These are phyloP conservation scores for Amborella trichopoda DNA, from an alignment of 164 flowering plant species.

Conservation along the genomic window DNA sequence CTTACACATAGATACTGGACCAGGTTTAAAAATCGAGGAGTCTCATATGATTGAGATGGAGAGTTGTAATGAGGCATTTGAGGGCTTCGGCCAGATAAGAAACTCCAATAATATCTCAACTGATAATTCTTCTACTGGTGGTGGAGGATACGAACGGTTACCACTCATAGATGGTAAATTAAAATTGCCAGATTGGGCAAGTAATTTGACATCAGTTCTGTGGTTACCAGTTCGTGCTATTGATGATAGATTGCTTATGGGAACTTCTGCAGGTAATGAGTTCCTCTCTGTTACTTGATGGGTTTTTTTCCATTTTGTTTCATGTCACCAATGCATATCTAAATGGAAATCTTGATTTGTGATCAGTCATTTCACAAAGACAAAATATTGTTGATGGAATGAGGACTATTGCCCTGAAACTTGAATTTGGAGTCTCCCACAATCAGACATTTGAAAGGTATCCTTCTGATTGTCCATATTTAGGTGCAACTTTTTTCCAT, in stretches of 20 bases:
- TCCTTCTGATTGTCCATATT: no score
- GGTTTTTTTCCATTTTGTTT: background rate
- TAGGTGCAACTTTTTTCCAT: no score
- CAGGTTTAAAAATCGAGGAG: slow-evolving; percentile 70
- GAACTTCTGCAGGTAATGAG: slow-evolving; percentile 59
- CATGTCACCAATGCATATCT: background rate
- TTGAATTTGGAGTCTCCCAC: slow-evolving; percentile 80
- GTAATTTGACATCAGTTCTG: slow-evolving; percentile 50
- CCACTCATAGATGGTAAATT: slow-evolving; percentile 50
- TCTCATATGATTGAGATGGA: slow-evolving; percentile 71
- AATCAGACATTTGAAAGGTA: slow-evolving; percentile 96
- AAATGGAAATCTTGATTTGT: slow-evolving; percentile 5
- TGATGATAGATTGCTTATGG: slow-evolving; percentile 52
- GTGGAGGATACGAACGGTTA: slow-evolving; percentile 29
- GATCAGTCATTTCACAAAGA: slow-evolving; percentile 39
- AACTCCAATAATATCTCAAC: slow-evolving; percentile 7
- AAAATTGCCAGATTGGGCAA: slow-evolving; percentile 87
- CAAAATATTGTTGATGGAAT: slow-evolving; percentile 83
- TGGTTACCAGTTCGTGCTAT: slow-evolving; percentile 85
- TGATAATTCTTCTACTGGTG: slow-evolving; percentile 14
- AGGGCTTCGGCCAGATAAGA: slow-evolving; percentile 9
- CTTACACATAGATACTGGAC: slow-evolving; percentile 87
- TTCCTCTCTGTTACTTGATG: background rate
- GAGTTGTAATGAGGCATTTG: slow-evolving; percentile 18
- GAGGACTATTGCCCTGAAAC: slow-evolving; percentile 91